Percentiles rank a stretch among this genome's conserved stretches.
phyloP scores from a whole-genome alignment of 805 yeast genomes.

The Candida palmyrensis region DNA sequence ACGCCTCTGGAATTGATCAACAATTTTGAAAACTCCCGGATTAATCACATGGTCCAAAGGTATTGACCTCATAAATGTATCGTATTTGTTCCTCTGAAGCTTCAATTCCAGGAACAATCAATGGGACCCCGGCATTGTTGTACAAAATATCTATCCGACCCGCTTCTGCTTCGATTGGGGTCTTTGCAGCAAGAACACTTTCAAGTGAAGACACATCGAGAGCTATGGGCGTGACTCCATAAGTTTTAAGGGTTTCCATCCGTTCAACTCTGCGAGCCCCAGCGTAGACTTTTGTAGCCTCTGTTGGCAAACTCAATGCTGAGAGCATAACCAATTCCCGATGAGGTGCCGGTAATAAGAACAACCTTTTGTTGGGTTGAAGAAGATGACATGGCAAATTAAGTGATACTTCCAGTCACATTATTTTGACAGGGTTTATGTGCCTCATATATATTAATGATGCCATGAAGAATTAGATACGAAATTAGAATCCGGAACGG shows the following conservation, averaged over 20 bases:
- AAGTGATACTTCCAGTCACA: no score
- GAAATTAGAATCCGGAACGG: no score
- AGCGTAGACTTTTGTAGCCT: conserved; percentile 61
- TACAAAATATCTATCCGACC: conserved; percentile 55
- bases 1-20: conserved; percentile 63
- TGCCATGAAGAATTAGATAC: no score
- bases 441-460: no score
- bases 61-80: conserved; percentile 48
- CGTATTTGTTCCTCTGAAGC: conserved; percentile 16
- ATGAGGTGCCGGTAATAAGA: conserved; percentile 48
- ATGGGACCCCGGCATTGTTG: no score
- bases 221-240: conserved; percentile 40
- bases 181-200: conserved; percentile 42
- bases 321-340: no score
- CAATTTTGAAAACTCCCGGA: conserved; percentile 52
- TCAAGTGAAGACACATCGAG: conserved; percentile 55
- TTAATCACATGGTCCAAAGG: conserved; percentile 64
- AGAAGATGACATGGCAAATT: no score
- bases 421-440: no score
- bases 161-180: conserved; percentile 34
- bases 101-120: no score
- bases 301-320: conserved; percentile 44
- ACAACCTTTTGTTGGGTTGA: conserved; percentile 37
- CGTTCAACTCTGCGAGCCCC: conserved; percentile 65
- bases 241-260: conserved; percentile 46